These are phyloP conservation scores for Dicorynia guianensis DNA, from an alignment of 306 rosid genomes.

Conservation along the genomic window DNA sequence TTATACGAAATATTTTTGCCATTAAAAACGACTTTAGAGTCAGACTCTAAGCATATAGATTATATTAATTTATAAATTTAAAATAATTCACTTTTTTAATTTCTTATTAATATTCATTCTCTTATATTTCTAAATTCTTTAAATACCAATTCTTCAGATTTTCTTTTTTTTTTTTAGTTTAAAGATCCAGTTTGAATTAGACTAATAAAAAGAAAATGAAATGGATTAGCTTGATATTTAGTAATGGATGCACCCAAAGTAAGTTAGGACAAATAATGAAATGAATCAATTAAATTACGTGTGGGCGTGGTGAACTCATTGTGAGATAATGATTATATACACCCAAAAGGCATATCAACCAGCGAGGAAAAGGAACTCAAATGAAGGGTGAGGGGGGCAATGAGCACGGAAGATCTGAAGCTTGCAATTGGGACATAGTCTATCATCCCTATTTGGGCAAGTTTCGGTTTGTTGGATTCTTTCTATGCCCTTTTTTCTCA, in stretches of 20 bases:
- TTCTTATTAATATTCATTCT: too few relatives aligned
- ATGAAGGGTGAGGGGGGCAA: conserved; percentile 38
- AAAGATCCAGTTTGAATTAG: neutral
- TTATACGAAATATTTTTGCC: too few relatives aligned
- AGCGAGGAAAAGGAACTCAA: conserved; percentile 32
- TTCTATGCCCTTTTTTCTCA: conserved; percentile 34
- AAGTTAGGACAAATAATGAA: conserved; percentile 13
- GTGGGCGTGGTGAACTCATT: conserved; percentile 26
- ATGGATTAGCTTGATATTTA: too few relatives aligned
- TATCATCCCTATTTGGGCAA: conserved; percentile 32
- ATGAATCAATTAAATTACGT: conserved; percentile 25
- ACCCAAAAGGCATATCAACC: conserved; percentile 30
- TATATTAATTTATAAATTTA: too few relatives aligned
- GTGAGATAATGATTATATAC: conserved; percentile 27
- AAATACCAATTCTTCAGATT: neutral
- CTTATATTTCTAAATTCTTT: too few relatives aligned
- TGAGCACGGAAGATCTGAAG: conserved; percentile 33
- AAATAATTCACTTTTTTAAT: too few relatives aligned
- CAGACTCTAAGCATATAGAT: too few relatives aligned
- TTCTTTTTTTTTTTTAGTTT: neutral
- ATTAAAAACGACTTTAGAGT: too few relatives aligned
- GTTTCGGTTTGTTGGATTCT: conserved; percentile 40
- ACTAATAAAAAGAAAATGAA: neutral
- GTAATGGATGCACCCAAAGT: neutral
- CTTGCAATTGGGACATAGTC: conserved; percentile 39